Evolutionary conservation across 2,329 filamentous ascomycete genomes (phyloP).

Genomic region (Leptographium radiaticola): DNA sequence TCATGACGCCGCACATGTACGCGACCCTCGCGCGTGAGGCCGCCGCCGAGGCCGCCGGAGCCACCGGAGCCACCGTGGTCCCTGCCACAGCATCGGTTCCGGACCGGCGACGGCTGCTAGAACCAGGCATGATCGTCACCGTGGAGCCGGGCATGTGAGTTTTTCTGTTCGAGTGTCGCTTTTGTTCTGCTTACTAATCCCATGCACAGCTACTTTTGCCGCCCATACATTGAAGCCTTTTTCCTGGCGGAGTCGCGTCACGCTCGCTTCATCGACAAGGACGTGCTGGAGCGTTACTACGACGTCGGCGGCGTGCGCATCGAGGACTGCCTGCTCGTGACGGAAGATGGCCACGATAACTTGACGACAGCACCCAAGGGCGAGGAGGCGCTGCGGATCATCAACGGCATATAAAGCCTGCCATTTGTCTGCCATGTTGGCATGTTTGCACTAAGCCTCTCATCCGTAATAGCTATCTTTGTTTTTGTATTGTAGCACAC

Average conservation of each 20-base stretch:
- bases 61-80: neutral
- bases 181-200: neutral
- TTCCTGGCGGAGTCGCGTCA: conserved; percentile 47
- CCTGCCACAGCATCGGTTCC: neutral
- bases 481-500: conserved; percentile 2
- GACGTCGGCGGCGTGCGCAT: conserved; percentile 79
- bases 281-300: conserved; percentile 56
- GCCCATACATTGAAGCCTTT: conserved; percentile 58
- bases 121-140: conserved; percentile 58
- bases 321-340: conserved; percentile 81
- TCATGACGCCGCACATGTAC: conserved; percentile 24
- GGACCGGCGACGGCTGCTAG: conserved; percentile 21
- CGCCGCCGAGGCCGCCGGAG: neutral
- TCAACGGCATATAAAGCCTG: conserved; percentile 24
- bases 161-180: neutral
- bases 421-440: neutral
- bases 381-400: conserved; percentile 52
- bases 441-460: neutral
- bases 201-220: conserved; percentile 54
- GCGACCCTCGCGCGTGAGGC: conserved; percentile 15
- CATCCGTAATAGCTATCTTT: neutral
- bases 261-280: conserved; percentile 50
- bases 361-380: conserved; percentile 70
- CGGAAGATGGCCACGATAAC: conserved; percentile 66
- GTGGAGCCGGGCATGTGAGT: conserved; percentile 61